These are phyloP conservation scores for Polygonum aviculare DNA, from an alignment of 148 eudicot genomes.

Conservation along the genomic window DNA sequence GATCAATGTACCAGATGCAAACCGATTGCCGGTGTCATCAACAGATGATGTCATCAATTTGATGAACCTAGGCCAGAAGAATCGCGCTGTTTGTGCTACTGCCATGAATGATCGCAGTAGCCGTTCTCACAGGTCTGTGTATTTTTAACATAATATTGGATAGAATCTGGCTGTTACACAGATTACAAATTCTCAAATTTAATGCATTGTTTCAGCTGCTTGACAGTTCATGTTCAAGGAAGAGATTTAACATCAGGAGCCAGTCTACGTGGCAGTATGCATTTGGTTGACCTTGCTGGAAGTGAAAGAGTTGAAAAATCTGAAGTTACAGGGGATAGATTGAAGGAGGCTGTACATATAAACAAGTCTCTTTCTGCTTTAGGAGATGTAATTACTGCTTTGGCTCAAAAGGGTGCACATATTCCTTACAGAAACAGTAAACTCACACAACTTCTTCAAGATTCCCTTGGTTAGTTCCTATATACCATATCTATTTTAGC, in stretches of 20 bases:
- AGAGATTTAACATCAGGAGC: constrained; percentile 70
- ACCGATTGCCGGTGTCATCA: constrained; percentile 65
- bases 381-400: constrained; percentile 91
- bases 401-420: constrained; percentile 65
- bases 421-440: constrained; percentile 90
- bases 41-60: constrained; percentile 65
- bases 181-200: not conserved
- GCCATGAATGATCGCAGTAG: constrained; percentile 94
- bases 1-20: constrained; percentile 87
- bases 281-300: constrained; percentile 96
- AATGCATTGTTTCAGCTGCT: constrained; percentile 51
- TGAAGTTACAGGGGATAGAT: constrained; percentile 75
- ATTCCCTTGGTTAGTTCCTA: constrained; percentile 64
- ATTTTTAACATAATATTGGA: not conserved
- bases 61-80: constrained; percentile 82
- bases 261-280: constrained; percentile 71
- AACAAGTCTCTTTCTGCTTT: constrained; percentile 88
- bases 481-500: not conserved
- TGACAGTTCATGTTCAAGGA: constrained; percentile 94
- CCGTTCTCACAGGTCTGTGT: constrained; percentile 85
- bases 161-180: not conserved
- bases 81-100: constrained; percentile 81
- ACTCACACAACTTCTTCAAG: constrained; percentile 91
- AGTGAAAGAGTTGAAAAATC: constrained; percentile 90
- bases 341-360: constrained; percentile 91